These are phyloP conservation scores for Datisca glomerata DNA, from an alignment of 306 rosid species.

Conservation along the genomic window DNA sequence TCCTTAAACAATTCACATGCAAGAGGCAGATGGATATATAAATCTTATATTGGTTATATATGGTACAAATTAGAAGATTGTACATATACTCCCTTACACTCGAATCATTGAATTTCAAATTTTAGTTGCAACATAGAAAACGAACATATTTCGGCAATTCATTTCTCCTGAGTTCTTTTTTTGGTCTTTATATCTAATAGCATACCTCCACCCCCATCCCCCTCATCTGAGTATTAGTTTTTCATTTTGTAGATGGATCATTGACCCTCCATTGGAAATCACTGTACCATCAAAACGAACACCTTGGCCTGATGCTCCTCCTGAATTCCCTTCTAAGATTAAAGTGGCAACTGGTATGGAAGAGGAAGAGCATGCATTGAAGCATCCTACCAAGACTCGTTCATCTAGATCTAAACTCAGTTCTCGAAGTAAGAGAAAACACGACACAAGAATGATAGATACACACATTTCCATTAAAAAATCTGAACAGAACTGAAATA, in stretches of 20 bases:
- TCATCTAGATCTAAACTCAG: conserved; percentile 51
- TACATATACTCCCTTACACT: too few species aligned
- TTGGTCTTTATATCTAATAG: too few species aligned
- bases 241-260: conserved; percentile 90
- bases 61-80: too few species aligned
- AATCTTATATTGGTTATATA: too few species aligned
- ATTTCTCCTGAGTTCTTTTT: too few species aligned
- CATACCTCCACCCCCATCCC: too few species aligned
- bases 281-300: conserved; percentile 79
- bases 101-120: too few species aligned
- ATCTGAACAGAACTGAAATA: conserved; percentile 46
- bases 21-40: too few species aligned
- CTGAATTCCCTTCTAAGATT: conserved; percentile 66
- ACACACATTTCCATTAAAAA: conserved; percentile 44
- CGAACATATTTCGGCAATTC: too few species aligned
- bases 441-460: conserved; percentile 46
- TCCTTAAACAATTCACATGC: too few species aligned
- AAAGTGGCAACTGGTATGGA: conserved; percentile 22
- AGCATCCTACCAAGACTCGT: conserved; percentile 50
- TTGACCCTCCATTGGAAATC: conserved; percentile 88
- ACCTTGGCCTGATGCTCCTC: conserved; percentile 97
- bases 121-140: too few species aligned
- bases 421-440: conserved; percentile 73
- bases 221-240: too few species aligned
- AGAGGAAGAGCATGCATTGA: conserved; percentile 33